Percentiles rank a stretch among this genome's conserved stretches.
Evolutionary conservation across 352 stramenopile genomes (phyloP).

Genomic region (Pythium brachiatum): DNA sequence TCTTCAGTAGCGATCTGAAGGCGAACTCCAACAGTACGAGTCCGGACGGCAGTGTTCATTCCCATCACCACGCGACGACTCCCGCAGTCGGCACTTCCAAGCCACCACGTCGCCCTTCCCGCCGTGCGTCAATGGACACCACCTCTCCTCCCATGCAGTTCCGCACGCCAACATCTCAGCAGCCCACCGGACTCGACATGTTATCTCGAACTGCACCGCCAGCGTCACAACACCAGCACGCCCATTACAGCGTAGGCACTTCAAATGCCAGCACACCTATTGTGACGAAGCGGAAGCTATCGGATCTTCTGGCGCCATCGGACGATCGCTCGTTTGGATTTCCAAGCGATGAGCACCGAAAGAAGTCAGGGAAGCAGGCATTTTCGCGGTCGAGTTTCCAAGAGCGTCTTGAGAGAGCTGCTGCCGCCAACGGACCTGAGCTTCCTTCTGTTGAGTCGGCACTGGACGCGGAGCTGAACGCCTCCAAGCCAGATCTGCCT

Average conservation of each 20-base stretch:
- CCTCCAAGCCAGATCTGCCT: slow-evolving; percentile 5
- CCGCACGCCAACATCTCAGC: slow-evolving; percentile 6
- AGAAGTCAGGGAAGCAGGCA: background rate
- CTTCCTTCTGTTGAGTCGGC: slow-evolving; percentile 40
- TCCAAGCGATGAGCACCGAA: background rate
- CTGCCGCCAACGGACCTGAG: background rate
- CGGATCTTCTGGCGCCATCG: background rate
- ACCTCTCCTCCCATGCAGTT: slow-evolving; percentile 10
- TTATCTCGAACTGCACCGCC: slow-evolving; percentile 55
- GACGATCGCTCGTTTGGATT: slow-evolving; percentile 4
- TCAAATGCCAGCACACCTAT: slow-evolving; percentile 1
- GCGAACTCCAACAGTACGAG: slow-evolving; percentile 4
- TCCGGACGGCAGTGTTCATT: slow-evolving; percentile 10
- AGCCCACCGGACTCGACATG: slow-evolving; percentile 41
- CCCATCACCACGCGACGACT: slow-evolving; percentile 5
- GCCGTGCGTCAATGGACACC: slow-evolving; percentile 27
- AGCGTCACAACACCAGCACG: slow-evolving; percentile 14
- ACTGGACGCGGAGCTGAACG: slow-evolving; percentile 31
- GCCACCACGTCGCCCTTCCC: slow-evolving; percentile 23
- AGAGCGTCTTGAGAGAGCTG: slow-evolving; percentile 36
- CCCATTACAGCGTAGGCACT: background rate
- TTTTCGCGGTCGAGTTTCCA: slow-evolving; percentile 32
- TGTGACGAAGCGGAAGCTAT: slow-evolving; percentile 20
- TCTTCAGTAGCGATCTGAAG: slow-evolving; percentile 34
- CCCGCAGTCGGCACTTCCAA: slow-evolving; percentile 12